Percentiles rank a stretch among this genome's conserved stretches.
Conservation (phyloP, 2,329 filamentous ascomycete species). For the Talaromyces atroroseus region DNA sequence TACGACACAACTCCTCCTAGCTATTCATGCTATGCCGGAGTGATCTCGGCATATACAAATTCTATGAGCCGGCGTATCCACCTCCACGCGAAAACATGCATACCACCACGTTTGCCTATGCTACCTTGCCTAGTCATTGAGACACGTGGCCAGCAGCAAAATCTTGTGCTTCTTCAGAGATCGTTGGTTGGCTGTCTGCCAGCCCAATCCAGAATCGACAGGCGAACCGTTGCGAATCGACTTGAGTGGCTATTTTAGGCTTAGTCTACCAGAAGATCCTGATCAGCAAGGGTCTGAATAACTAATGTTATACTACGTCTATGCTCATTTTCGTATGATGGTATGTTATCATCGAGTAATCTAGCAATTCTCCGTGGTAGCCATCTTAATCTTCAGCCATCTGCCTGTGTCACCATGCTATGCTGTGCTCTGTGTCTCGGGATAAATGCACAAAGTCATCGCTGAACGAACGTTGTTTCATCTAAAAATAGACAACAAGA, state of each 20-base stretch:
- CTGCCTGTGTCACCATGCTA: neutral
- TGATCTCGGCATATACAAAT: neutral
- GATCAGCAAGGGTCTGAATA: neutral
- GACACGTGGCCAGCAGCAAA: neutral
- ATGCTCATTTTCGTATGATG: neutral
- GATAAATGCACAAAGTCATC: neutral
- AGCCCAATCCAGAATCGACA: neutral
- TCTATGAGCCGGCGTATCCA: neutral
- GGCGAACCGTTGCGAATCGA: neutral
- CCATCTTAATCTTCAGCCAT: neutral
- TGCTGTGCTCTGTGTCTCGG: neutral
- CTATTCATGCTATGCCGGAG: neutral
- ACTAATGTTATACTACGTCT: too few species aligned
- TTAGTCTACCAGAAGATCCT: neutral
- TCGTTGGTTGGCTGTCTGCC: neutral
- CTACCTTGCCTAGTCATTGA: neutral
- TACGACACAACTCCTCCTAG: neutral
- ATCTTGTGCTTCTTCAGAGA: neutral
- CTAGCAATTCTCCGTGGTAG: neutral
- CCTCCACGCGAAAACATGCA: neutral
- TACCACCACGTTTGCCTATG: neutral
- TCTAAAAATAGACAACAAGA: neutral
- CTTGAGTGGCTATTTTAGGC: neutral
- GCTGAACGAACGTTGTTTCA: neutral
- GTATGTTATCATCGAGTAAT: neutral